Base-by-base conservation (phyloP, 192 early-diverging fungal species). In the Entomortierella lignicola region DNA sequence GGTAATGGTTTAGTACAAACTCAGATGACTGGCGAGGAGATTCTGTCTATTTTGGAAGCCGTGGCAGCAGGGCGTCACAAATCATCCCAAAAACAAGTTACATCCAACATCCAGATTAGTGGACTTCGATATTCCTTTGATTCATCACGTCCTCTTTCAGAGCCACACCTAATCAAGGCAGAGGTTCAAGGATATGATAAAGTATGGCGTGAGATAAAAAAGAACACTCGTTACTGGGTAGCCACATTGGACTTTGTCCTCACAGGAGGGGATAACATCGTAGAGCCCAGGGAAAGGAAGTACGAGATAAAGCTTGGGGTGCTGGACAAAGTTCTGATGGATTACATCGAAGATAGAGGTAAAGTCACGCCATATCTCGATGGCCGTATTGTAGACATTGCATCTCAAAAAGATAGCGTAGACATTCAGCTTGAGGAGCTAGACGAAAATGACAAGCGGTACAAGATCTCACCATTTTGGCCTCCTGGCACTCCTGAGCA, bases 191-290 rank as follows among this genome's bases (percentile, higher is more conserved):
- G 31, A 54, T 65, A 72, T 63, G 50, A 73, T 62, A 62, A 56
- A 83, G 82, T 80, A 69, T 81, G 58, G 54, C 75, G 13, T 32
- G 90, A 54, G 85, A 87, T 55, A 60, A 82, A 31, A 10, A 52
- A 27, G 11, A 53, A 44, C 3, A 63, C 67, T 12, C 60, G 52
- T 18, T 93, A 94, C 68, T 66, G 64, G 51, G 61, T 90, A 1
- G 47, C 84, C 41, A 86, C 87, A 4, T 67, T 86, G 6, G 84
- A 87, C 57, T 95, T 92, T 84, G n/a, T 91, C 2, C 59, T 86
- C 11, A 69, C 27, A 3, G 91, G 91, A 39, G 92, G 93, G 27
- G 93, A 92, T 71, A 77, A 82, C 17, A 68, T 92, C n/a, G 32
- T 91, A 4, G 66, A 66, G 54, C 30, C 12, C 13, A 70, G 64